Evolutionary conservation across 176 grass and related monocot species (phyloP), one percentile per base, ranked within the genome.

Genomic region (Ensete glaucum): DNA sequence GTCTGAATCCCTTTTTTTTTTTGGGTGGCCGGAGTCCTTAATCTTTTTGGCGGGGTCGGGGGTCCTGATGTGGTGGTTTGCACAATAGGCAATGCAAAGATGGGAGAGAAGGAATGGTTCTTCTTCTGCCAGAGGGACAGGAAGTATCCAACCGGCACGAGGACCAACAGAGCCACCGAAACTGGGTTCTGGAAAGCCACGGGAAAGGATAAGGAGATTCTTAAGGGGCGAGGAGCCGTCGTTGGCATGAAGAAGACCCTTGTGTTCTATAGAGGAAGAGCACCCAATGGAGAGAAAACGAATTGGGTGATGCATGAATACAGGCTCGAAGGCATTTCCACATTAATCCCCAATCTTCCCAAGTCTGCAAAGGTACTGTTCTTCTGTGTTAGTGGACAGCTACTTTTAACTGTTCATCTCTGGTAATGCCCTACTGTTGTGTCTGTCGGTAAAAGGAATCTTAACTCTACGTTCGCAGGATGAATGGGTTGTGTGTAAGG

Each of bases 181-280:
- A 83, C 73, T 8, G 94, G 94, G 1, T 98, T 91, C 74, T 98
- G 94, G 94, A 98, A 98, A 86, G 94, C 94, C 27, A 98, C 94
- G 23, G 94, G 94, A 54, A 98, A 98, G 78, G 94, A 98, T 75
- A 93, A 91, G 87, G 94, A 98, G 75, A 98, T 98, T 67, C 85
- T 80, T 69, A 71, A 64, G 22, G 90, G 82, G 62, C 83, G 62
- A 25, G 82, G 84, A 50, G 2, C 82, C 53, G 88, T 98, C 16
- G 88, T 93, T 22, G 94, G 94, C 54, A 98, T 93, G 90, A 98
- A 93, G 90, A 98, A 98, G 81, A 98, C 94, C 78, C 94, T 98
- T 64, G 94, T 98, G 29, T 98, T 98, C 94, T 98, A 98, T 90
- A 81, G 19, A 7, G 94, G 94, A 15, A 86, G 94, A 63, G 94